Evolutionary conservation across 139 green algal genomes (phyloP).

Genomic region (Chlorella ohadii): DNA sequence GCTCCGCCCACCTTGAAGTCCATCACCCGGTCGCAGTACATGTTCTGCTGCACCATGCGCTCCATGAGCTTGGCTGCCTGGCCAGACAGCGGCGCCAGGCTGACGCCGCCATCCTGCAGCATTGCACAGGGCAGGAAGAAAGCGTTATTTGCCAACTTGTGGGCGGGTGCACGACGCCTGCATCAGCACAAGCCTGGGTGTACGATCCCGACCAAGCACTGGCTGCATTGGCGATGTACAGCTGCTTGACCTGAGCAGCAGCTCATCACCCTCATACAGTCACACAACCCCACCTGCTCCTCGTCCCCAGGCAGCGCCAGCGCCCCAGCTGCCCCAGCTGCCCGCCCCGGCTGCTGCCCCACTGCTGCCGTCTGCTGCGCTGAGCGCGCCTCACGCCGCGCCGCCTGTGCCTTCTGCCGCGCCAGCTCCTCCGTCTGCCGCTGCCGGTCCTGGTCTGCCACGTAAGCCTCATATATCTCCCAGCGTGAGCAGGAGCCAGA

Average conservation of each 20-base stretch:
- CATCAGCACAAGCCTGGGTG: too few species aligned
- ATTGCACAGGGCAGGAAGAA: too few species aligned
- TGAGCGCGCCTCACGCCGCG: constrained; percentile 15
- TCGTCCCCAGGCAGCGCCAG: not conserved
- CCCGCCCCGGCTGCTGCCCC: not conserved
- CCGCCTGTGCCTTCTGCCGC: constrained; percentile 57
- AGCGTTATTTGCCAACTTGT: too few species aligned
- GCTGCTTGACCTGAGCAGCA: too few species aligned
- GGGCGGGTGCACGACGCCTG: too few species aligned
- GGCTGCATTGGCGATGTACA: too few species aligned
- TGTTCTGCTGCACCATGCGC: constrained; percentile 94
- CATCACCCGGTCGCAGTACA: constrained; percentile 82
- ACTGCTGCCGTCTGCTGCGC: not conserved
- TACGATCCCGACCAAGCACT: too few species aligned
- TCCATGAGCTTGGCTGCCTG: constrained; percentile 69
- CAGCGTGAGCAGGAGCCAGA: constrained; percentile 80
- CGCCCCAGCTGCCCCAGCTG: not conserved
- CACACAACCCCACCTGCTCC: not conserved
- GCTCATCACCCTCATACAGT: too few species aligned
- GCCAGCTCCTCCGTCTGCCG: constrained; percentile 68
- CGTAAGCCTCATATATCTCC: constrained; percentile 96
- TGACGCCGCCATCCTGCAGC: not conserved
- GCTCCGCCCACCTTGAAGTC: constrained; percentile 84
- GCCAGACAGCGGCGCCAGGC: not conserved
- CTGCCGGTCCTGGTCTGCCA: constrained; percentile 82